Evolutionary conservation across 768 basidiomycete genomes (phyloP).

Genomic region (Dentipellis fragilis): DNA sequence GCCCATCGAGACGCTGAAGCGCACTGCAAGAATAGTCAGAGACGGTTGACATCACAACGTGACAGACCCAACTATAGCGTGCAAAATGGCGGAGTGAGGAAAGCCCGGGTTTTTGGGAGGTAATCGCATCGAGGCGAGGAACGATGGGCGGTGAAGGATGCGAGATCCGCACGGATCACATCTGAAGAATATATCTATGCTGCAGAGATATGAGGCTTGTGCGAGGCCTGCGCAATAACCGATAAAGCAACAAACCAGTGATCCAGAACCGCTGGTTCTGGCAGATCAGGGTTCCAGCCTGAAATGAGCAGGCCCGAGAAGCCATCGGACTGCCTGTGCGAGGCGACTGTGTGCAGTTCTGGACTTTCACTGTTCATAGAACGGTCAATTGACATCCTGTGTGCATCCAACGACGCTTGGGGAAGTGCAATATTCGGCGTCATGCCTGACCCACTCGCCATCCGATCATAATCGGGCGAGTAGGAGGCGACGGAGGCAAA

Average conservation of each 20-base stretch:
- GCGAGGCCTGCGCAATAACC: not conserved
- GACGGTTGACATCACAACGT: constrained; percentile 1
- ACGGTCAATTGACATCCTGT: constrained; percentile 14
- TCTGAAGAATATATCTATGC: constrained; percentile 82
- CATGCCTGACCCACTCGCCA: constrained; percentile 6
- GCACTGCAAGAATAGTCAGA: constrained; percentile 38
- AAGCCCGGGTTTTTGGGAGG: constrained; percentile 76
- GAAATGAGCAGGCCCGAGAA: constrained; percentile 60
- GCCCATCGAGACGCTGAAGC: constrained; percentile 80
- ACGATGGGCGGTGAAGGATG: constrained; percentile 72
- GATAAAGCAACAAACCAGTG: constrained; percentile 50
- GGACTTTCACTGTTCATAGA: constrained; percentile 11
- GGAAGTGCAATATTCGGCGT: constrained; percentile 16
- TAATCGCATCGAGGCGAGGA: constrained; percentile 69
- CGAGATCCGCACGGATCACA: constrained; percentile 82
- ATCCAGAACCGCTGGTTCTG: constrained; percentile 60
- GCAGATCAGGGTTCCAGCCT: constrained; percentile 82
- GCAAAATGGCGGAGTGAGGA: constrained; percentile 82
- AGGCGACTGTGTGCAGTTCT: constrained; percentile 6
- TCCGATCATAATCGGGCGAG: constrained; percentile 18
- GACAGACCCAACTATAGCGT: constrained; percentile 62
- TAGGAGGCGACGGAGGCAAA: constrained; percentile 11
- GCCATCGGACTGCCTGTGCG: constrained; percentile 36
- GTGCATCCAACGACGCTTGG: constrained; percentile 17
- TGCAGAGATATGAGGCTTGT: constrained; percentile 20